A percentile compares a stretch with the other conserved stretches of the same genome.
Evolutionary conservation across 179 eudicot genomes (phyloP).

Genomic region (Spinacia oleracea): DNA sequence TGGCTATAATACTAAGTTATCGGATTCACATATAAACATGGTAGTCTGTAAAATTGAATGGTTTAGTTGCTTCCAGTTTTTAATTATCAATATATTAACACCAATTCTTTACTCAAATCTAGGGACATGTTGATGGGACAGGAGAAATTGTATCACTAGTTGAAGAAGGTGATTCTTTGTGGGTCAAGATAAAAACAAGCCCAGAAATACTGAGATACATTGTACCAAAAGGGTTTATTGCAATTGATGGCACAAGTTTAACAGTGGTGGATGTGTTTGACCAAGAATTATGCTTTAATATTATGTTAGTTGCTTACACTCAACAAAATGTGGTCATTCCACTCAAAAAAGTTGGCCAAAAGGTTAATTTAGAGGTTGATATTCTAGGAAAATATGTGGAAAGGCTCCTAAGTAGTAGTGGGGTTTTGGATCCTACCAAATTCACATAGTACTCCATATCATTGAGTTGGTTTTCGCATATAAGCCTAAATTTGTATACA

Average conservation of each 20-base stretch:
- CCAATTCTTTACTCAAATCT: not conserved
- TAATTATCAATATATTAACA: not conserved
- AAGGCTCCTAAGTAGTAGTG: slow-evolving; percentile 52
- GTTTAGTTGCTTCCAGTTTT: not conserved
- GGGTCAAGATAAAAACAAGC: slow-evolving; percentile 79
- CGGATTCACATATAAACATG: not conserved
- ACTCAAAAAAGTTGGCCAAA: slow-evolving; percentile 75
- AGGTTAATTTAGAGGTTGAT: slow-evolving; percentile 97
- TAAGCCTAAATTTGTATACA: too few relatives aligned
- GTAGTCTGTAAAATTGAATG: too few relatives aligned
- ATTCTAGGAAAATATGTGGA: slow-evolving; percentile 92
- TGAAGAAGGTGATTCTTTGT: slow-evolving; percentile 76
- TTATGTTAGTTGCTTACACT: slow-evolving; percentile 89
- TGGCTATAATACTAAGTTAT: too few relatives aligned
- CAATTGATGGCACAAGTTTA: slow-evolving; percentile 94
- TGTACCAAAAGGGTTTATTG: slow-evolving; percentile 87
- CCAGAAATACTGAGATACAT: slow-evolving; percentile 73
- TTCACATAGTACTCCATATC: too few relatives aligned
- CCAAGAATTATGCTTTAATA: slow-evolving; percentile 71
- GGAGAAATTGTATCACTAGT: slow-evolving; percentile 61
- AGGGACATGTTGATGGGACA: slow-evolving; percentile 96
- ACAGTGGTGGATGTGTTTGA: slow-evolving; percentile 92
- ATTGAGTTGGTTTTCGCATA: too few relatives aligned
- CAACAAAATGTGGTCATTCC: slow-evolving; percentile 91
- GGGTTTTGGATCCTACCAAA: not conserved